Base-by-base conservation (phyloP, 2,329 filamentous ascomycete genomes). In the Byssoonygena ceratinophila region DNA sequence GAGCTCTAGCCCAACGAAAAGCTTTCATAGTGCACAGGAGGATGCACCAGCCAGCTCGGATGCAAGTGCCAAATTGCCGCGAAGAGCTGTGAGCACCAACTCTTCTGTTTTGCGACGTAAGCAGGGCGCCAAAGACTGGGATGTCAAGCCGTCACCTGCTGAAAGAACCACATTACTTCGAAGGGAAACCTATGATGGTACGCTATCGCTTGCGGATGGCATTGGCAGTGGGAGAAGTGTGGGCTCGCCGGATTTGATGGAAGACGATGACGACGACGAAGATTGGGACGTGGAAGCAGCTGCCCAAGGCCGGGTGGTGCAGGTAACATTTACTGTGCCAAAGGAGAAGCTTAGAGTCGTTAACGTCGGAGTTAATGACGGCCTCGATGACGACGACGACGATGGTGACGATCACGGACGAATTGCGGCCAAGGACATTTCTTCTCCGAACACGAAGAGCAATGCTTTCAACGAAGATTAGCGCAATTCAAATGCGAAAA, bases 321-420 rank as follows among this genome's bases (percentile, higher is more conserved):
- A 90, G 67, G 79, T 88, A 63, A 92, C 94, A 80, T 97, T 95
- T 68, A 96, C 91, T 0, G 88, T 96, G 55, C 91, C 92, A 1
- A 88, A 84, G 66, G 85, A 91, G 67, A 81, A 82, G 60, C 70
- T 97, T 57, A 74, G 91, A 23, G 89, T 97, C n/a, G 91, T 96
- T 18, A 97, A 97, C 66, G 83, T 80, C 47, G 84, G 65, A 3
- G 63, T 61, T n/a, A 58, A 62, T 2, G 67, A 70, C 54, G 55
- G 63, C 51, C 66, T 67, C 44, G 61, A 62, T 46, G 57, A 59
- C 18, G 54, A 58, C 18, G 54, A 58, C 54, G 51, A 54, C 22
- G 48, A 56, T 12, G 48, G 40, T 34, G 41, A 53, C 41, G 34
- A 34, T 46, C 22, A 50, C n/a, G 34, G 18, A 40, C 50, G 27